Conservation (phyloP, 345 rosid species). For the Camelina hispida region DNA sequence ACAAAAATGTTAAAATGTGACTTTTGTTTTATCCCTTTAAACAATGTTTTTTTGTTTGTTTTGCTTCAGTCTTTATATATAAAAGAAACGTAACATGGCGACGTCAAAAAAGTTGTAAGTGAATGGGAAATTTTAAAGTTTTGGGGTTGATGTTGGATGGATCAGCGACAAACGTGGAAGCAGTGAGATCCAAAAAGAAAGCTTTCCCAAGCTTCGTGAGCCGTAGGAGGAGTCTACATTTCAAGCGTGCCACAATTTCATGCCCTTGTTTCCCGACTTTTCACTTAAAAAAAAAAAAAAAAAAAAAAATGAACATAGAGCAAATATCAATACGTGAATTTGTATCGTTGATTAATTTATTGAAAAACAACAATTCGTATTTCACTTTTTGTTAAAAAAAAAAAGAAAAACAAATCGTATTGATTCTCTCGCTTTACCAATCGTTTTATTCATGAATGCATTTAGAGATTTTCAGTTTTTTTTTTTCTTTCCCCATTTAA, state of each 20-base stretch:
- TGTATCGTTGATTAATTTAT: neutral
- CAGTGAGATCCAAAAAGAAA: slow-evolving; percentile 24
- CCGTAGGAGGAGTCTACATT: slow-evolving; percentile 32
- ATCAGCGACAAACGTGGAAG: slow-evolving; percentile 44
- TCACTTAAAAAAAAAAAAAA: no score
- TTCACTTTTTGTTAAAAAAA: no score
- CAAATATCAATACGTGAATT: neutral
- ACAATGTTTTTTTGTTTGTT: no score
- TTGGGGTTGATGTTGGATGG: slow-evolving; percentile 33
- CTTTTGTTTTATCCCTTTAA: no score
- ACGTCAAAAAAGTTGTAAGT: no score
- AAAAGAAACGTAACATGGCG: no score
- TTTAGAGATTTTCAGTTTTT: neutral
- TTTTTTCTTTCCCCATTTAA: no score
- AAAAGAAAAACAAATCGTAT: neutral
- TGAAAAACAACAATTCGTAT: neutral
- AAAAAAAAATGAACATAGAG: no score
- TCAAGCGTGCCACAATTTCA: slow-evolving; percentile 44
- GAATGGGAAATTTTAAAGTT: slow-evolving; percentile 8
- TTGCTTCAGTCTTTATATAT: no score
- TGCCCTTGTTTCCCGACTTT: slow-evolving; percentile 46
- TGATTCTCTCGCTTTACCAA: neutral
- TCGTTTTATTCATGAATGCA: neutral
- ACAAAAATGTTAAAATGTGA: no score
- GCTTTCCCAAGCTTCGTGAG: slow-evolving; percentile 33